Conservation (phyloP, 108 stramenopile species). For the Schizochytrium sp. region DNA sequence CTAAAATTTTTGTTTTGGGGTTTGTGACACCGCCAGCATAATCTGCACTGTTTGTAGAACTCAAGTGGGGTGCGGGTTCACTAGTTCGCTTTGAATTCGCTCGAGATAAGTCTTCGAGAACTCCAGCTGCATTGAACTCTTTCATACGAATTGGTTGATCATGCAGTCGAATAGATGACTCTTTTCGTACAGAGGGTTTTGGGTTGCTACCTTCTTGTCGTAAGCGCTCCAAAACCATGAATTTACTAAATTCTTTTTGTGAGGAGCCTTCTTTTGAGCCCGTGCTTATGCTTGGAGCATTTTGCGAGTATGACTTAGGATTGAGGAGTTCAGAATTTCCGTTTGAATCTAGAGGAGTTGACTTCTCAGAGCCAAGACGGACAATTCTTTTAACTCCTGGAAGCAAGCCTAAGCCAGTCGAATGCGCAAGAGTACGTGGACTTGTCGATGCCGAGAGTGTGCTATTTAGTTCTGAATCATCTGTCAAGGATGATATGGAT, state of each 20-base stretch:
- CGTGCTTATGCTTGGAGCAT: no score
- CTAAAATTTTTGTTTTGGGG: no score
- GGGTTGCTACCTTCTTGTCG: not conserved
- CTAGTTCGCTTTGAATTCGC: no score
- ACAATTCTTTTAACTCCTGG: not conserved
- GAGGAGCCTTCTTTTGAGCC: not conserved
- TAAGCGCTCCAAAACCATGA: not conserved
- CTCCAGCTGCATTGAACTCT: not conserved
- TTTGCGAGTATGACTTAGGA: no score
- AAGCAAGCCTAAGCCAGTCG: not conserved
- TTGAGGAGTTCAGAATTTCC: not conserved
- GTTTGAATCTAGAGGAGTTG: not conserved
- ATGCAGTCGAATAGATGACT: not conserved
- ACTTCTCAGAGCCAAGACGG: not conserved
- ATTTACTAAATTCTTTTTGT: not conserved
- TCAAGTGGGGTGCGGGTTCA: no score
- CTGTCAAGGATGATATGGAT: not conserved
- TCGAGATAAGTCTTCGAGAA: no score
- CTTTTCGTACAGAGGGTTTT: not conserved
- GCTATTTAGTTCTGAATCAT: not conserved
- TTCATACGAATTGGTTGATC: not conserved
- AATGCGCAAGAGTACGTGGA: no score
- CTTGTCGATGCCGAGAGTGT: not conserved
- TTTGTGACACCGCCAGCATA: no score
- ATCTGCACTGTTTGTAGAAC: no score